A percentile compares a stretch with the other conserved stretches of the same genome.
Conservation (phyloP, 108 stramenopile species). For the Chaetoceros muelleri region DNA sequence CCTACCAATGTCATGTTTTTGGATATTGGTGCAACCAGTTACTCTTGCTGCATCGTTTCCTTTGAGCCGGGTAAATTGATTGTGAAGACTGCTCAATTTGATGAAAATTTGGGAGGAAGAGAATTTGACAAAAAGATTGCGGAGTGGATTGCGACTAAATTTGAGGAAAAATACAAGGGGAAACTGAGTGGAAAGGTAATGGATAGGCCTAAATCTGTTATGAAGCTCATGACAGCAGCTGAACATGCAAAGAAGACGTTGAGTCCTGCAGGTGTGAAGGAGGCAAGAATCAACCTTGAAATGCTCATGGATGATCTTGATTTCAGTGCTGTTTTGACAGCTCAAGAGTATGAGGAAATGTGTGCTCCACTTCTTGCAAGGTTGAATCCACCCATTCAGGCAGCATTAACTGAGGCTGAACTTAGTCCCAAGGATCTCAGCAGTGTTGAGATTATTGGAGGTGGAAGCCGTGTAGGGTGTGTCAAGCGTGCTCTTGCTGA, state of each 20-base stretch:
- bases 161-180: conserved; percentile 77
- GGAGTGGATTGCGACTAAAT: conserved; percentile 82
- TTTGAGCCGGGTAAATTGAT: conserved; percentile 87
- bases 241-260: conserved; percentile 99
- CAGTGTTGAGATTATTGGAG: conserved; percentile 93
- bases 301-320: conserved; percentile 91
- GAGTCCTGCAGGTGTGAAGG: conserved; percentile 89
- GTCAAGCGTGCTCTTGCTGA: conserved; percentile 75
- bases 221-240: conserved; percentile 89
- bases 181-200: conserved; percentile 69
- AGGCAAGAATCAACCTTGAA: conserved; percentile 88
- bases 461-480: conserved; percentile 81
- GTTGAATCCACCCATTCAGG: conserved; percentile 71
- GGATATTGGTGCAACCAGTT: conserved; percentile 89
- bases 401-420: conserved; percentile 74
- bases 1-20: conserved; percentile 87
- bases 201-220: conserved; percentile 69
- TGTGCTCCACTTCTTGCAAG: conserved; percentile 69
- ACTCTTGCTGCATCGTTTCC: conserved; percentile 82
- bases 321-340: conserved; percentile 69
- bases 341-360: conserved; percentile 79
- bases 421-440: conserved; percentile 56
- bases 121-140: conserved; percentile 89
- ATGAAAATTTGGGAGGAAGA: conserved; percentile 84
- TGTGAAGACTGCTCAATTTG: conserved; percentile 72